These are phyloP conservation scores for Ogataea haglerorum DNA, from an alignment of 805 yeast genomes.

Conservation along the genomic window DNA sequence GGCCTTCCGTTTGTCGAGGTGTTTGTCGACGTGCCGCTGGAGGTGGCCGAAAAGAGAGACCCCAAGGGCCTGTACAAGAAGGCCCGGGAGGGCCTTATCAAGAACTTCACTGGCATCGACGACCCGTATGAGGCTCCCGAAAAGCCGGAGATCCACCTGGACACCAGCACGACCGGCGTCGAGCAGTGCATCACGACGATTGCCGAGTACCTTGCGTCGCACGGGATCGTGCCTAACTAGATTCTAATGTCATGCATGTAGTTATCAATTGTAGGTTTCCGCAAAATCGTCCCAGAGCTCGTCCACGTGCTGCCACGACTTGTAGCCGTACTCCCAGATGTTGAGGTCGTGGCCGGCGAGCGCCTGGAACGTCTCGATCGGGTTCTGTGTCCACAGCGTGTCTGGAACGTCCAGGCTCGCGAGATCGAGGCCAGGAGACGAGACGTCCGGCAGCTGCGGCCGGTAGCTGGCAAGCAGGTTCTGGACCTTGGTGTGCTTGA, in stretches of 20 bases:
- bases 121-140: conserved; percentile 96
- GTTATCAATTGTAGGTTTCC: not conserved
- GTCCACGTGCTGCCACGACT: conserved; percentile 21
- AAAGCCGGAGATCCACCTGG: conserved; percentile 75
- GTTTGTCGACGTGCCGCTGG: conserved; percentile 87
- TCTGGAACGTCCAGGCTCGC: conserved; percentile 5
- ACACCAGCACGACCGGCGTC: conserved; percentile 64
- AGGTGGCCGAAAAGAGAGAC: conserved; percentile 94
- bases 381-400: conserved; percentile 11
- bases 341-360: conserved; percentile 21
- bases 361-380: conserved; percentile 20
- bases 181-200: conserved; percentile 80
- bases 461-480: conserved; percentile 18
- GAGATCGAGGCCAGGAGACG: conserved; percentile 1
- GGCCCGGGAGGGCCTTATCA: conserved; percentile 92
- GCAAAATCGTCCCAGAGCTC: conserved; percentile 27
- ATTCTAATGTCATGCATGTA: conserved; percentile 1
- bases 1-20: conserved; percentile 86
- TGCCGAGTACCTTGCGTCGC: conserved; percentile 58
- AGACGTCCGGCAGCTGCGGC: not conserved
- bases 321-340: conserved; percentile 24
- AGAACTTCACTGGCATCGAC: conserved; percentile 91
- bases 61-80: conserved; percentile 96
- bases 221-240: conserved; percentile 31
- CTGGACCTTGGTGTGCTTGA: conserved; percentile 17